phyloP scores from a whole-genome alignment of 1,139 yeast species.

The Suzukiozyma palmioleophila region DNA sequence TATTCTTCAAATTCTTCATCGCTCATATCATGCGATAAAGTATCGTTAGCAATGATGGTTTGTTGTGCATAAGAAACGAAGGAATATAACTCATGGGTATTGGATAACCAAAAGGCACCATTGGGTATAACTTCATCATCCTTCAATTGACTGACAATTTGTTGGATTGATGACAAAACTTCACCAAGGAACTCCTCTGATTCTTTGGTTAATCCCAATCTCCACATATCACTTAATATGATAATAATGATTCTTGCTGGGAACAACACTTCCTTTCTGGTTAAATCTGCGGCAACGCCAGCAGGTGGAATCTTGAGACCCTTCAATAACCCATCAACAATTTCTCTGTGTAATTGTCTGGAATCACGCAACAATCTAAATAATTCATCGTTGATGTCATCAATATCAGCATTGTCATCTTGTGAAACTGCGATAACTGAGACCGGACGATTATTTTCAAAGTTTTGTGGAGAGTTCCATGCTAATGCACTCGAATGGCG shows the following conservation, averaged over 20 bases:
- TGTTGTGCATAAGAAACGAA: slow-evolving; percentile 92
- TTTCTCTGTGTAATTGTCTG: slow-evolving; percentile 74
- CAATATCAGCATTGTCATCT: slow-evolving; percentile 54
- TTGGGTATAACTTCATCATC: slow-evolving; percentile 87
- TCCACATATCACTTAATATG: slow-evolving; percentile 96
- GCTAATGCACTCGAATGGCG: slow-evolving; percentile 42
- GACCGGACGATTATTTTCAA: slow-evolving; percentile 47
- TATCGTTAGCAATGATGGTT: slow-evolving; percentile 80
- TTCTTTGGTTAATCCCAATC: slow-evolving; percentile 88
- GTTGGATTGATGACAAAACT: slow-evolving; percentile 84
- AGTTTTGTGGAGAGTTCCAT: slow-evolving; percentile 29
- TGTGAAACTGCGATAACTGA: slow-evolving; percentile 56
- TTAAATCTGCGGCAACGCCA: slow-evolving; percentile 75
- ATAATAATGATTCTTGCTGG: slow-evolving; percentile 95
- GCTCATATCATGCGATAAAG: slow-evolving; percentile 78
- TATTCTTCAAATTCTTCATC: slow-evolving; percentile 89
- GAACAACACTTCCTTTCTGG: slow-evolving; percentile 88
- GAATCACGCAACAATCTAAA: slow-evolving; percentile 76
- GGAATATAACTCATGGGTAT: slow-evolving; percentile 92
- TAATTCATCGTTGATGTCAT: slow-evolving; percentile 69
- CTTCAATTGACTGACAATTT: slow-evolving; percentile 61
- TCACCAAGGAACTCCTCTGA: slow-evolving; percentile 90
- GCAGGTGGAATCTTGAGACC: slow-evolving; percentile 88
- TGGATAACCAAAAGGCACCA: slow-evolving; percentile 97
- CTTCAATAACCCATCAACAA: slow-evolving; percentile 81